phyloP scores from a whole-genome alignment of 2,329 filamentous ascomycete genomes.

The Metarhizium sp. region DNA sequence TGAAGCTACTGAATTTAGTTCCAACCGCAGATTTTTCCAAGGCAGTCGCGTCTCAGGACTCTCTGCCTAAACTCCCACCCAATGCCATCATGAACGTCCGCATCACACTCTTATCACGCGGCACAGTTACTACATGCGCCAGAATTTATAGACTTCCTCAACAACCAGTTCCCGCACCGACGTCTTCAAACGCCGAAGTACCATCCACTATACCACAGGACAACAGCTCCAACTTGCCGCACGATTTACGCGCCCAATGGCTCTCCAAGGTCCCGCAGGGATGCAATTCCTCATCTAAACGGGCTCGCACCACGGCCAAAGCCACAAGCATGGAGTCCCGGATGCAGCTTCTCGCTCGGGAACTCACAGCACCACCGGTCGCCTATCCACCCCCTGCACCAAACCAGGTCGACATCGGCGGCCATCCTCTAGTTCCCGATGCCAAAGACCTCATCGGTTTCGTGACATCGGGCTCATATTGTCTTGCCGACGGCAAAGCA shows the following conservation, averaged over 20 bases:
- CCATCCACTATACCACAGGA: slow-evolving; percentile 29
- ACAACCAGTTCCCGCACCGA: slow-evolving; percentile 9
- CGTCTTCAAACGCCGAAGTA: slow-evolving; percentile 31
- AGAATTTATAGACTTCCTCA: slow-evolving; percentile 76
- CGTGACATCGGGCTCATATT: slow-evolving; percentile 79
- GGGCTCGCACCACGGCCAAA: slow-evolving; percentile 6
- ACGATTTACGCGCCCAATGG: slow-evolving; percentile 60
- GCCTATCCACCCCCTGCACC: slow-evolving; percentile 23
- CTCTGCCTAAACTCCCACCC: slow-evolving; percentile 16
- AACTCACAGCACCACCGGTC: slow-evolving; percentile 31
- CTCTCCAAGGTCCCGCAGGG: slow-evolving; percentile 41
- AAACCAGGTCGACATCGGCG: slow-evolving; percentile 30
- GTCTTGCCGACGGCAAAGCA: slow-evolving; percentile 64
- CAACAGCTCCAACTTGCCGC: slow-evolving; percentile 20
- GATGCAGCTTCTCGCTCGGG: slow-evolving; percentile 36
- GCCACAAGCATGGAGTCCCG: slow-evolving; percentile 24
- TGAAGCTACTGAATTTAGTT: slow-evolving; percentile 14
- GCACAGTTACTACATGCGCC: slow-evolving; percentile 61
- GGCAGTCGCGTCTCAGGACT: slow-evolving; percentile 13
- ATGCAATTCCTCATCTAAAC: not conserved
- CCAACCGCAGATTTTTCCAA: slow-evolving; percentile 21
- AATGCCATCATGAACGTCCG: slow-evolving; percentile 49
- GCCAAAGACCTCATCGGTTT: slow-evolving; percentile 78
- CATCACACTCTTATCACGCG: slow-evolving; percentile 59
- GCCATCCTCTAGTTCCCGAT: slow-evolving; percentile 62